Base-by-base conservation (phyloP, 2,329 filamentous ascomycete species). In the Cladosporium sp. region DNA sequence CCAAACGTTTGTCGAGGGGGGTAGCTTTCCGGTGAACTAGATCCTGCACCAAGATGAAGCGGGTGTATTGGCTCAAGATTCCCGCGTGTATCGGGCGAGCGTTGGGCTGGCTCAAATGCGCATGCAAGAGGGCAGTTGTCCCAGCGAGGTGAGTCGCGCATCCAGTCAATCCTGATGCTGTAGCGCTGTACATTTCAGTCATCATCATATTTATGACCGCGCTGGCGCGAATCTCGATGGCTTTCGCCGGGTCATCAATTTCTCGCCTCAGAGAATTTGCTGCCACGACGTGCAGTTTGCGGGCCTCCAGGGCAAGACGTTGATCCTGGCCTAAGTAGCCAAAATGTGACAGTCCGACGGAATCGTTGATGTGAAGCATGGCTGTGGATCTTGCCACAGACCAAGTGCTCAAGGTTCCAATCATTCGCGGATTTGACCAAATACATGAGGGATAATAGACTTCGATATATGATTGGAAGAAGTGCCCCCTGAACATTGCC, bases 361-460 rank as follows among this genome's bases (percentile, higher is more conserved):
- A 30, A 24, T 55, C 52, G 18, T 55, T 55, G 52, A 55, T 55
- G 24, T 34, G 32, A 4, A 55, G 52, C 28, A 32, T 55, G 18
- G 52, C 52, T 12, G 11, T 7, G 5, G 52, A 55, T 55, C 52
- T 55, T n/a, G 52, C 52, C 3, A 32, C 32, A 30, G 52, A 30
- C 52, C 52, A 55, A 12, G 30, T 55, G 52, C 52, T 55, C 18
- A 55, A 14, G 1, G 32, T 32, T 12, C 52, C 52, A 2, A 55
- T 34, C 52, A 55, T 55, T 32, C 52, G 52, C n/a, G 52, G 52
- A n/a, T 55, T 55, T 12, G 52, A 55, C 52, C 52, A 55, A 11
- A 55, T 55, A 5, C 52, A 55, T 21, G 52, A n/a, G n/a, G 52
- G 52, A 24, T 55, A 55, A 21, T 32, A 55, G 28, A 55, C 52